phyloP scores from a whole-genome alignment of 768 basidiomycete genomes.

The Termitomyces sp. region DNA sequence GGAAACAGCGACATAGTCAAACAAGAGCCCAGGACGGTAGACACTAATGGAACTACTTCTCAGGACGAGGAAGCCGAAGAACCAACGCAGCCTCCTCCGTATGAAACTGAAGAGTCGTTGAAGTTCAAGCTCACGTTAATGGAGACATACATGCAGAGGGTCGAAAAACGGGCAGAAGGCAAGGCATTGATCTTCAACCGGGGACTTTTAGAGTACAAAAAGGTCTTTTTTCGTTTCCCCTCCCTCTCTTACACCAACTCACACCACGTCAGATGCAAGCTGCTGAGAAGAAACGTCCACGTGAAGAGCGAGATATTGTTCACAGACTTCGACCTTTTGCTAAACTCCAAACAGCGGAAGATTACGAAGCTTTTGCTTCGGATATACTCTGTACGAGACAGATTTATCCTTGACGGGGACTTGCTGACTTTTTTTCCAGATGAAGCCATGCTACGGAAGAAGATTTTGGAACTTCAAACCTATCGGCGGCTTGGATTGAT shows the following conservation, averaged over 20 bases:
- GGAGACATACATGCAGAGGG: slow-evolving; percentile 86
- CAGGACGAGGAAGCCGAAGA: slow-evolving; percentile 61
- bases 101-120: slow-evolving; percentile 81
- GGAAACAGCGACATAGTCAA: slow-evolving; percentile 35
- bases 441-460: slow-evolving; percentile 80
- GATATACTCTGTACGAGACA: slow-evolving; percentile 79
- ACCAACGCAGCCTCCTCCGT: slow-evolving; percentile 64
- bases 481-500: slow-evolving; percentile 84
- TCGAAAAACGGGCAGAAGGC: slow-evolving; percentile 78
- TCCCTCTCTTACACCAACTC: not conserved
- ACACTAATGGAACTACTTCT: slow-evolving; percentile 39
- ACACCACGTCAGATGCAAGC: slow-evolving; percentile 67
- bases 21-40: slow-evolving; percentile 38
- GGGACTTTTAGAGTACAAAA: slow-evolving; percentile 89
- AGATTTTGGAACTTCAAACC: slow-evolving; percentile 87
- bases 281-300: slow-evolving; percentile 82
- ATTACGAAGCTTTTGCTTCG: slow-evolving; percentile 83
- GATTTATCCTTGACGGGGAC: not conserved
- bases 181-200: slow-evolving; percentile 92
- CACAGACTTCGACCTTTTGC: slow-evolving; percentile 89
- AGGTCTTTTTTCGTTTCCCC: slow-evolving; percentile 45
- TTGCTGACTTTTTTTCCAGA: slow-evolving; percentile 40
- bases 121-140: slow-evolving; percentile 84
- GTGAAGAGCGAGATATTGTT: slow-evolving; percentile 89
- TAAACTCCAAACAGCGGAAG: slow-evolving; percentile 83